Evolutionary conservation across 2,329 filamentous ascomycete genomes (phyloP).

Genomic region (Xylaria sp.): DNA sequence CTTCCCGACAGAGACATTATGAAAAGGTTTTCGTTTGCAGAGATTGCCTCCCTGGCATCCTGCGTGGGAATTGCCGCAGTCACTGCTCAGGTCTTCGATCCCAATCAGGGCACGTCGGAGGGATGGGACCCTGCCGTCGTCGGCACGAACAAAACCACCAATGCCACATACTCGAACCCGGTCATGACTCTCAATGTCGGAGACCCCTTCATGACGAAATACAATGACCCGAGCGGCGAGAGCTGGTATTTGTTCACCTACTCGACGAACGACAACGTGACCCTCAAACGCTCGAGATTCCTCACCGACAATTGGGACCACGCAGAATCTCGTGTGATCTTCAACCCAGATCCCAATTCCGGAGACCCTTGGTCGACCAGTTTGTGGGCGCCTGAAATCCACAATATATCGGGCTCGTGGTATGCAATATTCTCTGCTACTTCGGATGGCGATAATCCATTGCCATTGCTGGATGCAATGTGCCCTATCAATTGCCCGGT

Average conservation of each 20-base stretch:
- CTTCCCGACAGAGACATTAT: slow-evolving; percentile 18
- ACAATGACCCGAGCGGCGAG: slow-evolving; percentile 48
- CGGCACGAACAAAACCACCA: slow-evolving; percentile 52
- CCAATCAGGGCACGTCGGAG: slow-evolving; percentile 46
- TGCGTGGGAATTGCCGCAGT: slow-evolving; percentile 24
- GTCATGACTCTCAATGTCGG: slow-evolving; percentile 54
- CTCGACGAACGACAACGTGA: slow-evolving; percentile 54
- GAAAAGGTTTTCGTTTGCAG: slow-evolving; percentile 17
- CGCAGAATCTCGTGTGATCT: slow-evolving; percentile 52
- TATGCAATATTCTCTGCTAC: slow-evolving; percentile 52
- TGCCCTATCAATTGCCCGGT: slow-evolving; percentile 52
- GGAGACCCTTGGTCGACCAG: slow-evolving; percentile 52
- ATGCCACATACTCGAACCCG: slow-evolving; percentile 55
- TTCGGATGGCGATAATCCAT: slow-evolving; percentile 50
- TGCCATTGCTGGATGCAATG: slow-evolving; percentile 50
- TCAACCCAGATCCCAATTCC: slow-evolving; percentile 49
- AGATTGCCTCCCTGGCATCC: slow-evolving; percentile 19
- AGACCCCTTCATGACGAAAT: slow-evolving; percentile 55
- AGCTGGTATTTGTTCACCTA: slow-evolving; percentile 56
- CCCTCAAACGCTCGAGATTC: slow-evolving; percentile 51
- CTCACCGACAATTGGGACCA: slow-evolving; percentile 56
- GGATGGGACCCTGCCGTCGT: slow-evolving; percentile 50
- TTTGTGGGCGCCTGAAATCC: slow-evolving; percentile 53
- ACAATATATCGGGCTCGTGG: slow-evolving; percentile 51
- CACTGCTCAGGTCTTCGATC: slow-evolving; percentile 48